These are phyloP conservation scores for Madurella fahalii DNA, from an alignment of 2,329 filamentous ascomycete genomes.

Conservation along the genomic window DNA sequence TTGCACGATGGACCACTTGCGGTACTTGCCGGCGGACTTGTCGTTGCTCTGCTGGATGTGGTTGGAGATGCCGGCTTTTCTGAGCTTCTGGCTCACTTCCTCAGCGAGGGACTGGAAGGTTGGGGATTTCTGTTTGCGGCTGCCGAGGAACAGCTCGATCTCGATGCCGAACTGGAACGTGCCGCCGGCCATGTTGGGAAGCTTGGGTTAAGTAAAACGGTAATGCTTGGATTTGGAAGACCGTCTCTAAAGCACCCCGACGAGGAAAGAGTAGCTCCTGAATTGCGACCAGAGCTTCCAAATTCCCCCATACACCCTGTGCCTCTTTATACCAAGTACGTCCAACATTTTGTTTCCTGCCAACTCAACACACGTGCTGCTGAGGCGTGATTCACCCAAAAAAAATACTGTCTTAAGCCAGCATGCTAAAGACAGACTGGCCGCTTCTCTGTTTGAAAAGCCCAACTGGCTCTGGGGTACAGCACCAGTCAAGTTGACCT, in stretches of 20 bases:
- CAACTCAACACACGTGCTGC: too few species aligned
- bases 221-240: neutral
- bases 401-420: too few species aligned
- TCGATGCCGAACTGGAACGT: constrained; percentile 35
- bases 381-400: too few species aligned
- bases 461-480: too few species aligned
- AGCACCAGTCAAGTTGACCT: too few species aligned
- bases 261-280: neutral
- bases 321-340: too few species aligned
- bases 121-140: constrained; percentile 31
- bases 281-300: too few species aligned
- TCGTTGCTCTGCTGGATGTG: constrained; percentile 31
- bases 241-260: neutral
- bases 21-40: constrained; percentile 31
- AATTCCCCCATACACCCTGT: too few species aligned
- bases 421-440: too few species aligned
- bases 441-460: too few species aligned
- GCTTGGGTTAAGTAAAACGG: neutral
- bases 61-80: constrained; percentile 32
- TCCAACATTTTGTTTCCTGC: too few species aligned
- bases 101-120: constrained; percentile 34
- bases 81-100: constrained; percentile 32
- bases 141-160: constrained; percentile 35
- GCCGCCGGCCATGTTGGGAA: neutral
- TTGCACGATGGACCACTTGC: constrained; percentile 36